Evolutionary conservation across 208 protist genomes (phyloP), one percentile per base, ranked within the genome.

Genomic region (Wallacemonas sp.): DNA sequence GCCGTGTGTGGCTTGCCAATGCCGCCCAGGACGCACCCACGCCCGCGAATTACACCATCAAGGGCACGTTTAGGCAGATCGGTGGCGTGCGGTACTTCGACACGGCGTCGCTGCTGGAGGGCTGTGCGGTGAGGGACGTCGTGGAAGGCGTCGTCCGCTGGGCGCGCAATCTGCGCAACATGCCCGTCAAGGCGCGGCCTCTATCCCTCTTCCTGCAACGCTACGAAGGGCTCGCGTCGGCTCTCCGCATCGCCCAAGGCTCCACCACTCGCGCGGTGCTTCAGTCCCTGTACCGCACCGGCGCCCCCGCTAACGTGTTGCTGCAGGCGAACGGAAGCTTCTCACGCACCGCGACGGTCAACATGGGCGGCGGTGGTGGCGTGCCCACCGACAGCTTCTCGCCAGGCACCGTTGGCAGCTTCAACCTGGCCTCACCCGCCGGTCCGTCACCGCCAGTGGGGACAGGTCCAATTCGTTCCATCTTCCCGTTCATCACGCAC

Each of bases 1-100:
- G 29, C n/a, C 30, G 4, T 10, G 6, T 10, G 29, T 57, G 50
- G 50, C 19, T 57, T 0, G 50, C 50, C 29, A 57, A 29, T 15
- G 32, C 33, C 38, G 27, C 30, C 0, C 64, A 41, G 22, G 38
- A 63, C 24, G 38, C 33, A n/a, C 5, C 17, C 38, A 15, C 32
- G 12, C 34, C 33, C 12, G 46, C 26, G 44, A 21, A 54, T 15
- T 58, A 38, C 52, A 61, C 32, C 29, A 68, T 89, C 8, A 77
- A 78, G 19, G 83, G 78, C 60, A 82, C 79, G 10, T 81, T 80
- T 36, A 68, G 83, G 0, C 83, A 89, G 41, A 76, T 89, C 26
- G 83, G 83, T 34, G 83, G 83, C 1, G 68, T 89, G 41, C 72
- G 73, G 39, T 89, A 78, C 68, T 26, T 89, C 36, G 79, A 86